Conservation (phyloP, 106 monocot genomes). For the Gastrodia elata region DNA sequence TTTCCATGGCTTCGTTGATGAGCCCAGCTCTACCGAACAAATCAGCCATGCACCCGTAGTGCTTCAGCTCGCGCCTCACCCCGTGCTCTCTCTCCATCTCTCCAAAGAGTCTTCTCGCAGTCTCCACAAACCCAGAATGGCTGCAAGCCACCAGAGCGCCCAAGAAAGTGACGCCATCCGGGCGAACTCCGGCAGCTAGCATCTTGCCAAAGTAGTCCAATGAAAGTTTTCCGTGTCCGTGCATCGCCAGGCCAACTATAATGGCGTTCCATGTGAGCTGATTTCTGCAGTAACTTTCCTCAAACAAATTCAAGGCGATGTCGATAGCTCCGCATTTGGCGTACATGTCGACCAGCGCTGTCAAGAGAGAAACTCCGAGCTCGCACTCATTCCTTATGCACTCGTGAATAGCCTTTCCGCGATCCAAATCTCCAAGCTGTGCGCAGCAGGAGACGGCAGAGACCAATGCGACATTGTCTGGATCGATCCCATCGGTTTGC, state of each 20-base stretch:
- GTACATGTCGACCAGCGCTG: slow-evolving; percentile 53
- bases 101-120: slow-evolving; percentile 25
- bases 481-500: slow-evolving; percentile 8
- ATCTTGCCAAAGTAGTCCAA: slow-evolving; percentile 39
- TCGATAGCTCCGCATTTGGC: slow-evolving; percentile 51
- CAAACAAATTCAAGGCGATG: slow-evolving; percentile 26
- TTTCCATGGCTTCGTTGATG: slow-evolving; percentile 44
- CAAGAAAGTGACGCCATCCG: slow-evolving; percentile 45
- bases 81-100: slow-evolving; percentile 35
- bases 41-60: slow-evolving; percentile 69
- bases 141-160: slow-evolving; percentile 47
- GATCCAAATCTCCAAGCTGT: slow-evolving; percentile 25
- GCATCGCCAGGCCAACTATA: slow-evolving; percentile 38
- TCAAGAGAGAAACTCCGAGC: slow-evolving; percentile 24
- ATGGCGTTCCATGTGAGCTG: slow-evolving; percentile 63
- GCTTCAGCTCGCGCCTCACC: slow-evolving; percentile 47
- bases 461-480: slow-evolving; percentile 41
- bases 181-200: slow-evolving; percentile 17
- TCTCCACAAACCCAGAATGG: slow-evolving; percentile 31
- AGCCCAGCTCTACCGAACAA: slow-evolving; percentile 46
- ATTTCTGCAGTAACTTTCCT: slow-evolving; percentile 19
- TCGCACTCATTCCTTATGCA: slow-evolving; percentile 15
- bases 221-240: slow-evolving; percentile 43
- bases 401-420: slow-evolving; percentile 30
- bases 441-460: slow-evolving; percentile 44